A percentile compares a stretch with the other conserved stretches of the same genome.
Conservation (phyloP, 78 protist genomes). For the Emiliania huxleyi region DNA sequence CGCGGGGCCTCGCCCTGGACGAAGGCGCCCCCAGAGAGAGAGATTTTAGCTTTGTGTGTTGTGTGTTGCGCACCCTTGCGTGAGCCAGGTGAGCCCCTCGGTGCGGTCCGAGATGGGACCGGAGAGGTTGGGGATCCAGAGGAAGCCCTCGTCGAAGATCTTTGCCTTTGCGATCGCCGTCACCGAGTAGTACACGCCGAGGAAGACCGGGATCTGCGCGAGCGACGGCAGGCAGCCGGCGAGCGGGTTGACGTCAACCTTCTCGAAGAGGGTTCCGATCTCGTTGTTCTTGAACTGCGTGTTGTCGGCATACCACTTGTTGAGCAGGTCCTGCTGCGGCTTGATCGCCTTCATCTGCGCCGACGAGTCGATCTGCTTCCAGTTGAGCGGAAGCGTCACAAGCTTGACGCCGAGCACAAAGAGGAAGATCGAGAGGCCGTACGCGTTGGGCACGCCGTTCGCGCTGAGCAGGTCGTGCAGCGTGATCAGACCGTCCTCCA, state of each 20-base stretch:
- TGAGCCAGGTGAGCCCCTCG: conserved; percentile 4
- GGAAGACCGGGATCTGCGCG: conserved; percentile 19
- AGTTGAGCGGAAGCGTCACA: neutral
- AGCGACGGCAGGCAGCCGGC: conserved; percentile 34
- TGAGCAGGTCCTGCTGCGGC: neutral
- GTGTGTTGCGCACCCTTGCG: too few species aligned
- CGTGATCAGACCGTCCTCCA: neutral
- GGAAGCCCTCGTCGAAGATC: neutral
- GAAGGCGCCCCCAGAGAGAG: too few species aligned
- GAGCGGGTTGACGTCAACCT: conserved; percentile 2
- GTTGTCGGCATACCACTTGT: neutral
- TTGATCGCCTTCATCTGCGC: neutral
- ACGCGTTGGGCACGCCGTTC: neutral
- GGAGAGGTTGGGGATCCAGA: neutral
- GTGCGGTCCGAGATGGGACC: neutral
- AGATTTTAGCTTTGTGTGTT: too few species aligned
- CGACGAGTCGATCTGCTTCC: neutral
- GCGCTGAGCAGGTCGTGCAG: neutral
- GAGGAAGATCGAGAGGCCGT: neutral
- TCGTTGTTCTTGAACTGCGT: neutral
- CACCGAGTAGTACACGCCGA: neutral
- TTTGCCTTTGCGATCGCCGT: neutral
- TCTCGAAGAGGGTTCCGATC: neutral
- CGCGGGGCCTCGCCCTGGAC: too few species aligned
- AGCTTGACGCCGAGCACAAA: neutral